A percentile compares a stretch with the other conserved stretches of the same genome.
Conservation (phyloP, 2,329 filamentous ascomycete genomes). For the Fusarium agapanthi region DNA sequence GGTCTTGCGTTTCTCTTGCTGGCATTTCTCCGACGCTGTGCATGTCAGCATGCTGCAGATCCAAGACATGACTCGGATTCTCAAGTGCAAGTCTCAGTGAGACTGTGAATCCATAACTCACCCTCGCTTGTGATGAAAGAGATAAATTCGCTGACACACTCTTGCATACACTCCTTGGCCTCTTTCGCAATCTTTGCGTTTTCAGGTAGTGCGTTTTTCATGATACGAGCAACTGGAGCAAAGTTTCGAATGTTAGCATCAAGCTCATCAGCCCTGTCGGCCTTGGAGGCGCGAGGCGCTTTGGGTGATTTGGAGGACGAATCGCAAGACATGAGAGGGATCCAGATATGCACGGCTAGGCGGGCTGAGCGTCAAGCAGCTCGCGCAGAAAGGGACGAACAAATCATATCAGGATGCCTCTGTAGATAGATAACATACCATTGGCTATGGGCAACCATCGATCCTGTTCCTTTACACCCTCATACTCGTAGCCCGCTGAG, state of each 20-base stretch:
- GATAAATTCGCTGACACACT: conserved; percentile 99
- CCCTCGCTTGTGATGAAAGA: conserved; percentile 99
- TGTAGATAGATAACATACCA: conserved; percentile 74
- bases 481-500: conserved; percentile 84
- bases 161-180: conserved; percentile 99
- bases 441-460: conserved; percentile 99
- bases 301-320: conserved; percentile 62
- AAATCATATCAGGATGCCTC: conserved; percentile 53
- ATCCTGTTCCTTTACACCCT: conserved; percentile 97
- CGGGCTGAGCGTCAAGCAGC: conserved; percentile 43
- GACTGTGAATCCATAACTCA: conserved; percentile 55
- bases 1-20: conserved; percentile 99
- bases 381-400: conserved; percentile 41
- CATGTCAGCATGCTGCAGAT: conserved; percentile 34
- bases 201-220: conserved; percentile 97
- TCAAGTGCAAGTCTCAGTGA: conserved; percentile 12
- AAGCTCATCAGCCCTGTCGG: conserved; percentile 63
- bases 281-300: conserved; percentile 57
- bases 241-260: conserved; percentile 96
- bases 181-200: conserved; percentile 99
- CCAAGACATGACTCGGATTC: conserved; percentile 27
- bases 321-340: conserved; percentile 68
- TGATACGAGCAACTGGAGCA: conserved; percentile 96
- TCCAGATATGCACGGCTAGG: conserved; percentile 46
- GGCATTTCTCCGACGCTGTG: conserved; percentile 96